A percentile compares a stretch with the other conserved stretches of the same genome.
These are phyloP conservation scores for Solanum ahanhuiri DNA, from an alignment of 257 asterid species.

Conservation along the genomic window DNA sequence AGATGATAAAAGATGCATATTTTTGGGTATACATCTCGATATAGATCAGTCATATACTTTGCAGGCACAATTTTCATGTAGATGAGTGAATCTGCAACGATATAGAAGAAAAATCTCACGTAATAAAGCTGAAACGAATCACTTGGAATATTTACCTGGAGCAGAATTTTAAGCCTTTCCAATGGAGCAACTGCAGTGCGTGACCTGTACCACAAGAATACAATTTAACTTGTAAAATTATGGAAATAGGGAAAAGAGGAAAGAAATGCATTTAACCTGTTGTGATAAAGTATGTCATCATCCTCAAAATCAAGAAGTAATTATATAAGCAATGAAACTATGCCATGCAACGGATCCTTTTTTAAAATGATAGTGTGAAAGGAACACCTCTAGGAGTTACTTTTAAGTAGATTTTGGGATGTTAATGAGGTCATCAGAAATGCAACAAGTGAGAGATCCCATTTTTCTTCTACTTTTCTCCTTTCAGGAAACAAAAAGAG, in stretches of 20 bases:
- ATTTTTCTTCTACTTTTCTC: background rate
- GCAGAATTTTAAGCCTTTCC: slow-evolving; percentile 89
- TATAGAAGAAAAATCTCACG: background rate
- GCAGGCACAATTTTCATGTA: background rate
- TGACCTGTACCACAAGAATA: slow-evolving; percentile 45
- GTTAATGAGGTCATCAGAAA: background rate
- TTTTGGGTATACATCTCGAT: background rate
- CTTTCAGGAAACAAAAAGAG: background rate
- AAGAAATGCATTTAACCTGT: background rate
- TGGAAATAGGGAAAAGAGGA: background rate
- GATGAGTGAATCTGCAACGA: background rate
- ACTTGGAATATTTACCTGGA: slow-evolving; percentile 45
- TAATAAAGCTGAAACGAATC: background rate
- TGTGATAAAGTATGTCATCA: background rate
- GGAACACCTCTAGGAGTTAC: background rate
- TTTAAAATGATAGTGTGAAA: background rate
- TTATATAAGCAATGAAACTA: background rate
- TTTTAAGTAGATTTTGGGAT: background rate
- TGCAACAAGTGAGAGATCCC: background rate
- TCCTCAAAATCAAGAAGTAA: background rate
- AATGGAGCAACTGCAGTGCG: slow-evolving; percentile 99
- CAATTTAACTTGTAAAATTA: background rate
- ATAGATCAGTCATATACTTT: background rate
- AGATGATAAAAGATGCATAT: background rate
- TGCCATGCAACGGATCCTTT: background rate